Base-by-base conservation (phyloP, 192 early-diverging fungal genomes). In the Dissophora globulifera region DNA sequence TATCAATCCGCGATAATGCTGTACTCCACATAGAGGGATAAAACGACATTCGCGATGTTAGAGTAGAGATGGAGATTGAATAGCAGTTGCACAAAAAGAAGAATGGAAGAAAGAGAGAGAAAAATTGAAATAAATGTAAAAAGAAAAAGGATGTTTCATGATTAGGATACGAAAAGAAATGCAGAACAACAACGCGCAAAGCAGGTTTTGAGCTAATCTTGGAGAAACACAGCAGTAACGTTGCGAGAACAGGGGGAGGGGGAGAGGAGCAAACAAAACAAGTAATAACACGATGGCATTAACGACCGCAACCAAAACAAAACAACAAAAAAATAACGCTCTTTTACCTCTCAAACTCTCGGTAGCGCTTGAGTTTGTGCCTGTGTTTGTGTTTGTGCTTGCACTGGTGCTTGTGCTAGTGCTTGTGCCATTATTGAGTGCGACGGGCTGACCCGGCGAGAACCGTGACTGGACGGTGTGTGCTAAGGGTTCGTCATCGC, bases 321-420 rank as follows among this genome's bases (percentile, higher is more conserved):
- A 55, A 33, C 1, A 3, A 55, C 15, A 27, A 23, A 27, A 29
- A 27, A 51, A 30, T 22, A 51, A 3, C 7, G 25, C 46, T 1
- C 15, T 8, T 17, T 19, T 68, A 68, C 66, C 66, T 52, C 66
- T 55, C n/a, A 68, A 30, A 50, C 66, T 58, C 29, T 68, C 66
- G 19, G 56, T 38, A 3, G 66, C 66, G 8, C 20, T 48, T 47
- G 43, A 52, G 26, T n/a, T n/a, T n/a, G n/a, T n/a, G n/a, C n/a
- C n/a, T n/a, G n/a, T n/a, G n/a, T n/a, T n/a, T n/a, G n/a, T n/a
- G n/a, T n/a, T n/a, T n/a, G n/a, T n/a, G n/a, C n/a, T n/a, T n/a
- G n/a, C n/a, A n/a, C n/a, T n/a, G n/a, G n/a, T n/a, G n/a, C n/a
- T n/a, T n/a, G n/a, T n/a, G n/a, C n/a, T n/a, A n/a, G 50, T 22